Base-by-base conservation (phyloP, 1,284 basidiomycete genomes). In the Sanghuangporus sanghuang region DNA sequence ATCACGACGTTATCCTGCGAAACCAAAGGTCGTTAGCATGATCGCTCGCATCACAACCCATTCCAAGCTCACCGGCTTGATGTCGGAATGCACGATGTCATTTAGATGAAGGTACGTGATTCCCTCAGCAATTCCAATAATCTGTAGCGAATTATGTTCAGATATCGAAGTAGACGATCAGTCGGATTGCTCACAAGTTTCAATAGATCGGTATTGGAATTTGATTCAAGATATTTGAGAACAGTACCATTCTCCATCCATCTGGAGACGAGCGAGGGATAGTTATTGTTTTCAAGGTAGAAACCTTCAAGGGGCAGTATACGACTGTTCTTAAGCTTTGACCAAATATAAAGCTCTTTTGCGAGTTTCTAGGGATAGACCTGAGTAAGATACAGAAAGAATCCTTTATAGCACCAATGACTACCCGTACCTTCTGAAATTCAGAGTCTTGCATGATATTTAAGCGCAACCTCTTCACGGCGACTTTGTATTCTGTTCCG, bases 81-180 rank as follows among this genome's bases (percentile, higher is more conserved):
- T 54, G 32, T 61, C 60, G 6, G 38, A 54, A 44, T 61, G 60
- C 9, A 61, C 60, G 9, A 61, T 39, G 40, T 61, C 39, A n/a
- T 53, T 27, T 2, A 16, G 21, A 61, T 61, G 60, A 11, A 61
- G 36, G 35, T 55, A 61, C 7, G 14, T n/a, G 7, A 55, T 6
- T 36, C 50, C 60, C 21, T 55, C 14, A 18, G 60, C 60, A n/a
- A 55, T 61, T 9, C 50, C 50, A 23, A 27, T 16, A 32, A 61
- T 27, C 60, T 61, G 49, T 46, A 7, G n/a, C 21, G 32, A 21
- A 23, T n/a, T 35, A n/a, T 11, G 2, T 42, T n/a, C 21, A 21
- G 18, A 14, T 4, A 58, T 38, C 38, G 44, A 11, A 23, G 14
- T 11, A 16, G 3, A 7, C 16, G 8, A 11, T n/a, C 11, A 23